Evolutionary conservation across 1,139 yeast genomes (phyloP).

Genomic region (Petasospora rhodanensis): DNA sequence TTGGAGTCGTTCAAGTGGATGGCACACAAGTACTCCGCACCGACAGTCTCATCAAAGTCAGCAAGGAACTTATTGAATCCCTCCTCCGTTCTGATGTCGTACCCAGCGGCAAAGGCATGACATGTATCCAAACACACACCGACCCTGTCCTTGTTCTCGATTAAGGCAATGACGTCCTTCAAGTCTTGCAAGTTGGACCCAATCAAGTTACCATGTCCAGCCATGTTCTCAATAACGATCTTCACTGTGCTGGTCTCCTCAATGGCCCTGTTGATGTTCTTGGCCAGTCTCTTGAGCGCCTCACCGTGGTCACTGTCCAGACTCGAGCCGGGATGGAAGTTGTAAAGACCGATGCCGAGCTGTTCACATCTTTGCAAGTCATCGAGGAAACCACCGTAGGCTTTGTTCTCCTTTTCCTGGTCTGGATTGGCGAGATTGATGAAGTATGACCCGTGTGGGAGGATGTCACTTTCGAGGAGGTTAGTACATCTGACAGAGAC

Average conservation of each 20-base stretch:
- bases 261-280: slow-evolving; percentile 74
- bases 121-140: slow-evolving; percentile 97
- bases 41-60: slow-evolving; percentile 67
- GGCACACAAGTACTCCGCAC: slow-evolving; percentile 69
- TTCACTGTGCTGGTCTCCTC: slow-evolving; percentile 70
- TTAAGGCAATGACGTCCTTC: slow-evolving; percentile 63
- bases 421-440: slow-evolving; percentile 93
- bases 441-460: slow-evolving; percentile 94
- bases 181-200: slow-evolving; percentile 82
- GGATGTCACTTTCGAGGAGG: slow-evolving; percentile 43
- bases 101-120: slow-evolving; percentile 95
- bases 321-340: slow-evolving; percentile 94
- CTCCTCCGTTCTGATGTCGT: slow-evolving; percentile 64
- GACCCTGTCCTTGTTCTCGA: slow-evolving; percentile 72
- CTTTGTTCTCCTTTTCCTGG: slow-evolving; percentile 67
- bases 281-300: slow-evolving; percentile 67
- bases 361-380: slow-evolving; percentile 84
- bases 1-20: slow-evolving; percentile 92
- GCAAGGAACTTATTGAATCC: slow-evolving; percentile 65
- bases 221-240: slow-evolving; percentile 94
- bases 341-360: slow-evolving; percentile 78
- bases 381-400: slow-evolving; percentile 77
- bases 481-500: too few species aligned
- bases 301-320: slow-evolving; percentile 64
- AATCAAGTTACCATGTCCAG: slow-evolving; percentile 89